phyloP scores from a whole-genome alignment of 495 filamentous ascomycete species.

The Schizothecium vesticola region DNA sequence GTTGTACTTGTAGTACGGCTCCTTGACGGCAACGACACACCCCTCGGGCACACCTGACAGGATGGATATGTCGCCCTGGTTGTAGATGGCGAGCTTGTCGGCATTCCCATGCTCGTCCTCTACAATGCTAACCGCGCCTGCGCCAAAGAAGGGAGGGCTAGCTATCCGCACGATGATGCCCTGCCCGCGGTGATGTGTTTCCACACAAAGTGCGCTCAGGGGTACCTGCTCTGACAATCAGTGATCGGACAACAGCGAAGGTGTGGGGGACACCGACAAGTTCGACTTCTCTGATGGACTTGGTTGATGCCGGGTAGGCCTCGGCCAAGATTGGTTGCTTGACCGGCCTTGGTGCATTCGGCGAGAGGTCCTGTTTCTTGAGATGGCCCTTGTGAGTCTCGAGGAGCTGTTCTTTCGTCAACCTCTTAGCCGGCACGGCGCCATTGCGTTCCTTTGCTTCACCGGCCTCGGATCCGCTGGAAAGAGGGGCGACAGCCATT shows the following conservation, averaged over 20 bases:
- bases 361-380: constrained; percentile 24
- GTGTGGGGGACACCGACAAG: constrained; percentile 16
- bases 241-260: no score
- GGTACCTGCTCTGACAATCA: constrained; percentile 20
- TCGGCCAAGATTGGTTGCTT: constrained; percentile 30
- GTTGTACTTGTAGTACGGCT: constrained; percentile 47
- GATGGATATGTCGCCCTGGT: constrained; percentile 36
- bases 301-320: constrained; percentile 30
- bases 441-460: constrained; percentile 5
- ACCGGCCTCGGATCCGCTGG: neutral
- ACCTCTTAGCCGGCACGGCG: constrained; percentile 13
- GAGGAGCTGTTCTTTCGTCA: constrained; percentile 26
- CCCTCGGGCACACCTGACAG: constrained; percentile 27
- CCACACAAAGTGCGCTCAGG: constrained; percentile 34
- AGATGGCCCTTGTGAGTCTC: constrained; percentile 30
- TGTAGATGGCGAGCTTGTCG: constrained; percentile 44
- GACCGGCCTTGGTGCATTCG: constrained; percentile 26
- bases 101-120: constrained; percentile 48
- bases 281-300: constrained; percentile 31
- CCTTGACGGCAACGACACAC: constrained; percentile 43
- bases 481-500: constrained; percentile 9
- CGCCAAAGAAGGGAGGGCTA: constrained; percentile 37
- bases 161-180: constrained; percentile 41
- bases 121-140: constrained; percentile 40
- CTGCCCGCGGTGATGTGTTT: constrained; percentile 47